Conservation (phyloP, 2,329 filamentous ascomycete genomes). For the Phialophora expanda region DNA sequence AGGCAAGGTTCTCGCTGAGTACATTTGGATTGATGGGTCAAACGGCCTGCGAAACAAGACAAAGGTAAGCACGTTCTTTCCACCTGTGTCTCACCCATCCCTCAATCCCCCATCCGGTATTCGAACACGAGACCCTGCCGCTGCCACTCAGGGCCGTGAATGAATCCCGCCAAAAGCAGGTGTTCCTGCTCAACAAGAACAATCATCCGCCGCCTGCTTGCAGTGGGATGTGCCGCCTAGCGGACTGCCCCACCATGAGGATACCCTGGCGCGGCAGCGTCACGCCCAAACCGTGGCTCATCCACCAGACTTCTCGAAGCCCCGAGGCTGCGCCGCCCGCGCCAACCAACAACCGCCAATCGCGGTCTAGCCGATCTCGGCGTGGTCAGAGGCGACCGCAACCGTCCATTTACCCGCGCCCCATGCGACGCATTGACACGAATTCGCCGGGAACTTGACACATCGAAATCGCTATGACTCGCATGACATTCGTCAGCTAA, state of each 20-base stretch:
- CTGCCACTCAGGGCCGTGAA: slow-evolving; percentile 5
- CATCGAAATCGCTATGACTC: slow-evolving; percentile 31
- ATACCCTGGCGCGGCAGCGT: slow-evolving; percentile 19
- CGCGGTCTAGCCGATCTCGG: slow-evolving; percentile 29
- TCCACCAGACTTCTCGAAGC: slow-evolving; percentile 4
- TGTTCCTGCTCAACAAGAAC: neutral
- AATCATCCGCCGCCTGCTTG: neutral
- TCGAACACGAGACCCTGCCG: slow-evolving; percentile 16
- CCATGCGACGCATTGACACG: slow-evolving; percentile 19
- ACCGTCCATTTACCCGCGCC: slow-evolving; percentile 17
- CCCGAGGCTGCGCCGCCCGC: slow-evolving; percentile 24
- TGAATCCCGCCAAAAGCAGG: slow-evolving; percentile 4
- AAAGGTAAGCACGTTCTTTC: slow-evolving; percentile 70
- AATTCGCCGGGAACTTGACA: slow-evolving; percentile 31
- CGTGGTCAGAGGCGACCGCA: slow-evolving; percentile 20
- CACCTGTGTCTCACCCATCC: slow-evolving; percentile 6
- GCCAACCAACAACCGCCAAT: slow-evolving; percentile 22
- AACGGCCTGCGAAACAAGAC: slow-evolving; percentile 92
- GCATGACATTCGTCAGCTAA: slow-evolving; percentile 27
- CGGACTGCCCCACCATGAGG: slow-evolving; percentile 23
- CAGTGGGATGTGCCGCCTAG: neutral
- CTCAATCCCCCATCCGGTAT: neutral
- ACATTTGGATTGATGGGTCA: slow-evolving; percentile 89
- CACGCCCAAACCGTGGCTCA: slow-evolving; percentile 27
- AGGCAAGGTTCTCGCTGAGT: slow-evolving; percentile 88